Evolutionary conservation across 2,329 filamentous ascomycete genomes (phyloP), one percentile per base, ranked within the genome.

Genomic region (Pseudomassariella vexata): DNA sequence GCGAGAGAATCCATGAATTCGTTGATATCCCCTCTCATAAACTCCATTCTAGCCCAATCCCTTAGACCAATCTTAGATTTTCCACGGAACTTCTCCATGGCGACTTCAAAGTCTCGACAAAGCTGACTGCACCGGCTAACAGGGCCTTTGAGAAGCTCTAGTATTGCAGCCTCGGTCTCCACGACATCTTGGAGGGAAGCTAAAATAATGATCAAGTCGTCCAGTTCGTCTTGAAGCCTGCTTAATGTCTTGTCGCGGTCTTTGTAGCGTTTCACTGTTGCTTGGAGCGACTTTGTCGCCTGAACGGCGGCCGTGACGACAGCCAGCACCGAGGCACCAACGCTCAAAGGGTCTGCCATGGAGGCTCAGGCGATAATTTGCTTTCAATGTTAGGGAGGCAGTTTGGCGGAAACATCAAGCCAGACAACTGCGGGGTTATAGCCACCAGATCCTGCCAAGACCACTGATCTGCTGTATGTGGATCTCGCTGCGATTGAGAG

Each of bases 41-140:
- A 62, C 40, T 62, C 57, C 53, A 63, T 51, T 45, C 51, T 60
- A 37, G 51, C 38, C 59, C 57, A 64, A 44, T 63, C 57, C 47
- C 40, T 49, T 44, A 63, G 42, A 15, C 53, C 46, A 4, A 43
- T 43, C 37, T 48, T 59, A 35, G 55, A 53, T 27, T 54, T 59
- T 21, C 35, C 42, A 32, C 33, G 35, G 36, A 62, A 62, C n/a
- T 24, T 37, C 35, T 55, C 43, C 51, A 62, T 60, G 24, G 52
- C 46, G 7, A 32, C 36, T 44, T 59, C 52, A 27, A 61, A 62
- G 8, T 62, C 59, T 32, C 37, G 34, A 39, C 56, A 62, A 35
- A 62, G 27, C 38, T 56, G 43, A 38, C 38, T 49, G 45, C 58
- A 63, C 42, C 55, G 53, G 25, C 40, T 36, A 38, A 62, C 45